Conservation (phyloP, 306 rosid genomes). For the Cucurbita ficifolia region DNA sequence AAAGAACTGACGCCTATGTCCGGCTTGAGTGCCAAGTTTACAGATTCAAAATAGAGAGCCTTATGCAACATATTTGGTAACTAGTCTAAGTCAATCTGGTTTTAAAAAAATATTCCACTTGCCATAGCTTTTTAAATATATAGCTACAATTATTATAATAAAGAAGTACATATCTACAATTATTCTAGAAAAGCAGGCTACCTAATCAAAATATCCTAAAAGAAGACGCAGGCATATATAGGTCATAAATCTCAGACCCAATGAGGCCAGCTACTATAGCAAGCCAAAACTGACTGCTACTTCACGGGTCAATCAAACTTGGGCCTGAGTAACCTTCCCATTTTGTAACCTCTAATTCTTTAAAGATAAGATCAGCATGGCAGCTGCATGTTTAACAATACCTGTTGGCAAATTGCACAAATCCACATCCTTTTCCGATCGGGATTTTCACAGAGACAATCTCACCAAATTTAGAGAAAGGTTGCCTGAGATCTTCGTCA, state of each 20-base stretch:
- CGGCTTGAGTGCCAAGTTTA: constrained; percentile 30
- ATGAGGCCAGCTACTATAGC: background rate
- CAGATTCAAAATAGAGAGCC: background rate
- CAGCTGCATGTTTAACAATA: constrained; percentile 9
- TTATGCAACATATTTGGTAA: background rate
- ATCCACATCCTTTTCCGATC: constrained; percentile 89
- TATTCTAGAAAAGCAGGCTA: background rate
- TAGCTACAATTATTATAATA: background rate
- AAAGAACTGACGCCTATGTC: constrained; percentile 60
- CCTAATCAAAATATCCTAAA: background rate
- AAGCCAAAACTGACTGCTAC: background rate
- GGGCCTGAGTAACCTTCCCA: background rate
- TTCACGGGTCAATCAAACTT: background rate
- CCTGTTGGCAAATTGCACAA: constrained; percentile 96
- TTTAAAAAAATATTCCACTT: background rate
- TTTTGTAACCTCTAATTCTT: background rate
- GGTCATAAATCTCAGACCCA: background rate
- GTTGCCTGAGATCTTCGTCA: constrained; percentile 87
- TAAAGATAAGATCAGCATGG: background rate
- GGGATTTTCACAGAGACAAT: constrained; percentile 92
- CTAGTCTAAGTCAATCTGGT: background rate
- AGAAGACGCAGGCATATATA: background rate
- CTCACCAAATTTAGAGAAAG: constrained; percentile 79
- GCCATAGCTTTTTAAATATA: background rate
- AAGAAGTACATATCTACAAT: background rate